Conservation (phyloP, 768 basidiomycete genomes). For the Mycena polygramma region DNA sequence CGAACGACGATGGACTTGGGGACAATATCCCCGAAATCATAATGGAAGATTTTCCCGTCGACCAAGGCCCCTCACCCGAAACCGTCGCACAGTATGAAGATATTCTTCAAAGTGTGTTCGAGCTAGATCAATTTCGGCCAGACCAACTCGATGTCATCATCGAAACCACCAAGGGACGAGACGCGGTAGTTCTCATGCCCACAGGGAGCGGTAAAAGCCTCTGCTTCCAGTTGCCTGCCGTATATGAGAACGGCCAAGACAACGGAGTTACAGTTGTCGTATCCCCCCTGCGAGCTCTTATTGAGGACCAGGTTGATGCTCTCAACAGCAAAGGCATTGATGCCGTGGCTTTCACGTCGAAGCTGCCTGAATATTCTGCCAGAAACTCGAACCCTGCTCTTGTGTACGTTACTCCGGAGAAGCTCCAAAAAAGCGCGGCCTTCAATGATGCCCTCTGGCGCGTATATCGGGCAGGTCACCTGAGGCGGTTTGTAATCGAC, state of each 20-base stretch:
- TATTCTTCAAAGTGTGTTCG: slow-evolving; percentile 1
- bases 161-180: slow-evolving; percentile 67
- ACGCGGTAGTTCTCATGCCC: slow-evolving; percentile 81
- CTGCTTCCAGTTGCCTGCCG: slow-evolving; percentile 76
- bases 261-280: slow-evolving; percentile 77
- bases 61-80: neutral
- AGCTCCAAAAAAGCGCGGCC: neutral
- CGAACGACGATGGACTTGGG: neutral
- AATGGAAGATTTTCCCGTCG: neutral
- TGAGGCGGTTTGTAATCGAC: slow-evolving; percentile 26
- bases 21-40: neutral
- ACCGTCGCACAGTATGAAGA: neutral
- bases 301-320: slow-evolving; percentile 73
- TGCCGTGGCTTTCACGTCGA: slow-evolving; percentile 39
- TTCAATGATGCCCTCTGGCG: neutral
- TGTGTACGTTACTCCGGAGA: slow-evolving; percentile 28
- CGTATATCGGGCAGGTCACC: neutral
- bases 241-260: slow-evolving; percentile 58
- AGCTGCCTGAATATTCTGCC: neutral
- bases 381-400: slow-evolving; percentile 1
- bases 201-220: slow-evolving; percentile 79
- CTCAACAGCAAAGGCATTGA: slow-evolving; percentile 63
- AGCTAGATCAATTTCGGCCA: neutral
- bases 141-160: slow-evolving; percentile 62
- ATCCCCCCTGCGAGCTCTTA: slow-evolving; percentile 74